phyloP scores from a whole-genome alignment of 2,329 filamentous ascomycete genomes.

The Xylaria arbuscula region DNA sequence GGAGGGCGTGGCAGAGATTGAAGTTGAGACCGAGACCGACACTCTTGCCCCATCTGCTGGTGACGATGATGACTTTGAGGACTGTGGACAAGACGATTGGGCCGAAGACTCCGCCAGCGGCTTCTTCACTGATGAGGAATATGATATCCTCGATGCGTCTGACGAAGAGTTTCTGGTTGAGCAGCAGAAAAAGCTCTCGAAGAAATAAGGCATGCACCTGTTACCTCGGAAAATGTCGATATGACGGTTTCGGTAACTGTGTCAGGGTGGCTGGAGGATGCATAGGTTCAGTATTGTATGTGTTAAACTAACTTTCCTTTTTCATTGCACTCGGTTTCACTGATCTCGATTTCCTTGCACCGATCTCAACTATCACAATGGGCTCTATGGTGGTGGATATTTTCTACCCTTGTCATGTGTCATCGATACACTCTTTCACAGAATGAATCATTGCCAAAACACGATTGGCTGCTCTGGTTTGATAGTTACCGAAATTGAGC shows the following conservation, averaged over 20 bases:
- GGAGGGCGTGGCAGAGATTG: constrained; percentile 67
- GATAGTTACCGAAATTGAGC: constrained; percentile 40
- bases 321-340: constrained; percentile 32
- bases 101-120: constrained; percentile 73
- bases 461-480: constrained; percentile 29
- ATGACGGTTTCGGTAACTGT: constrained; percentile 8
- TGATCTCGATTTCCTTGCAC: constrained; percentile 21
- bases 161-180: constrained; percentile 82
- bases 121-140: constrained; percentile 97
- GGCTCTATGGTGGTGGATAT: constrained; percentile 19
- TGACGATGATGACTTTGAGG: constrained; percentile 62
- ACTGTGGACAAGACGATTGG: constrained; percentile 70
- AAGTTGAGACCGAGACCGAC: constrained; percentile 56
- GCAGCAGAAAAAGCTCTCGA: constrained; percentile 55
- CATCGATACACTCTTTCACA: constrained; percentile 40
- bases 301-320: constrained; percentile 23
- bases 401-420: constrained; percentile 33
- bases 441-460: constrained; percentile 35
- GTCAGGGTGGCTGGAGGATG: constrained; percentile 15
- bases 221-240: not conserved
- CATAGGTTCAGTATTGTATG: constrained; percentile 27
- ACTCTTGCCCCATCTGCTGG: constrained; percentile 49
- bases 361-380: constrained; percentile 27
- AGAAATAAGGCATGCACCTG: constrained; percentile 42
- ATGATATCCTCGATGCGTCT: constrained; percentile 94